Percentiles rank a stretch among this genome's conserved stretches.
phyloP scores from a whole-genome alignment of 2,329 filamentous ascomycete species.

The Emergomyces orientalis region DNA sequence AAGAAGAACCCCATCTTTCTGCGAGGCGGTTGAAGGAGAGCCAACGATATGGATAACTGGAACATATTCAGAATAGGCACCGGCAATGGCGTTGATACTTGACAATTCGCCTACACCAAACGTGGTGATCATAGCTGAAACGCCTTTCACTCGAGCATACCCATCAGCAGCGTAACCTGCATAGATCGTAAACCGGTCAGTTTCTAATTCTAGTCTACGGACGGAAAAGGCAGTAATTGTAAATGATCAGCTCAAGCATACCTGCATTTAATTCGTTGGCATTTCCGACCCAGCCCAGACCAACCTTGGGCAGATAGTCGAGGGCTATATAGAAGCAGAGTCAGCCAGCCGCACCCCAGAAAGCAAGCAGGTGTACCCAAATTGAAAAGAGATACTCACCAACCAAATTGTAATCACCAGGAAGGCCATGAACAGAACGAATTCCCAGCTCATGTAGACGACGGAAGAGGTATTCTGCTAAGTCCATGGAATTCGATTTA shows the following conservation, averaged over 20 bases:
- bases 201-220: background rate
- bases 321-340: constrained; percentile 33
- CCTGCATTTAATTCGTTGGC: constrained; percentile 53
- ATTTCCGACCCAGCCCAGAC: constrained; percentile 51
- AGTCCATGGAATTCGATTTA: background rate
- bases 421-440: constrained; percentile 35
- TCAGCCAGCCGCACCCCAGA: background rate
- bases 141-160: constrained; percentile 63
- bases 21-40: constrained; percentile 40
- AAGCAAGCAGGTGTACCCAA: background rate
- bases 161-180: constrained; percentile 67
- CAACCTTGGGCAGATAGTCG: constrained; percentile 48
- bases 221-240: background rate
- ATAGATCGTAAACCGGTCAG: background rate
- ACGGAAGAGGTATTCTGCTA: constrained; percentile 32
- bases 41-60: constrained; percentile 57
- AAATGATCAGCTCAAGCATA: constrained; percentile 19
- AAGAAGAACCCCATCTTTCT: constrained; percentile 38
- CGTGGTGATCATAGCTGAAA: constrained; percentile 61
- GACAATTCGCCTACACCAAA: constrained; percentile 63
- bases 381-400: background rate
- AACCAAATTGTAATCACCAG: constrained; percentile 39
- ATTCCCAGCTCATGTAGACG: constrained; percentile 34
- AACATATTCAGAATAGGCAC: constrained; percentile 64
- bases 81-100: constrained; percentile 63